Percentiles rank a stretch among this genome's conserved stretches.
Evolutionary conservation across 1,284 basidiomycete species (phyloP).

Genomic region (Polyporus tsugae): DNA sequence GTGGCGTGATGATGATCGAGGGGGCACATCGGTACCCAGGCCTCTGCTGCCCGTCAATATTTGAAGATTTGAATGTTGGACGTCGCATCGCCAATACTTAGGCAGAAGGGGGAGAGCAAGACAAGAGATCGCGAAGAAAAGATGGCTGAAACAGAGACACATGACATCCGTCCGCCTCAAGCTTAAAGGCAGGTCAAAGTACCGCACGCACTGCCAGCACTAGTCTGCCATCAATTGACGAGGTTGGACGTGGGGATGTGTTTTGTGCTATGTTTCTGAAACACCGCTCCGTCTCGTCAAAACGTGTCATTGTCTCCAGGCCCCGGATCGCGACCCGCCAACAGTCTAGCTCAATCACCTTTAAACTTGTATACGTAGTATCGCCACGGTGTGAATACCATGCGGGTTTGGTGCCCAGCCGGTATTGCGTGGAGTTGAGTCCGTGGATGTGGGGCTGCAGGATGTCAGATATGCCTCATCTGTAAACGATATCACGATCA

Average conservation of each 20-base stretch:
- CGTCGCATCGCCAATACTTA: background rate
- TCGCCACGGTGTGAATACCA: background rate
- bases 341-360: background rate
- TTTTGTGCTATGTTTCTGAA: background rate
- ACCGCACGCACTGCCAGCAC: background rate
- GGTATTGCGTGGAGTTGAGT: background rate
- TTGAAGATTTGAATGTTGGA: background rate
- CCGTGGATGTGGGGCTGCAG: background rate
- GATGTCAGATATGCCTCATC: background rate
- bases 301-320: constrained; percentile 6
- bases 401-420: background rate
- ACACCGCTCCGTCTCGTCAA: background rate
- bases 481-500: background rate
- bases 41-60: background rate
- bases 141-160: background rate
- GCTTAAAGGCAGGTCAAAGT: background rate
- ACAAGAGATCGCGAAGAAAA: background rate
- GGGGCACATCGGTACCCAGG: background rate
- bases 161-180: background rate
- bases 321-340: background rate
- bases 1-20: constrained; percentile 6
- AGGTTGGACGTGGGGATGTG: background rate
- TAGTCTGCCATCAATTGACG: background rate
- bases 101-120: background rate
- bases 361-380: background rate